A percentile compares a stretch with the other conserved stretches of the same genome.
phyloP scores from a whole-genome alignment of 257 asterid species.

The Echium plantagineum region DNA sequence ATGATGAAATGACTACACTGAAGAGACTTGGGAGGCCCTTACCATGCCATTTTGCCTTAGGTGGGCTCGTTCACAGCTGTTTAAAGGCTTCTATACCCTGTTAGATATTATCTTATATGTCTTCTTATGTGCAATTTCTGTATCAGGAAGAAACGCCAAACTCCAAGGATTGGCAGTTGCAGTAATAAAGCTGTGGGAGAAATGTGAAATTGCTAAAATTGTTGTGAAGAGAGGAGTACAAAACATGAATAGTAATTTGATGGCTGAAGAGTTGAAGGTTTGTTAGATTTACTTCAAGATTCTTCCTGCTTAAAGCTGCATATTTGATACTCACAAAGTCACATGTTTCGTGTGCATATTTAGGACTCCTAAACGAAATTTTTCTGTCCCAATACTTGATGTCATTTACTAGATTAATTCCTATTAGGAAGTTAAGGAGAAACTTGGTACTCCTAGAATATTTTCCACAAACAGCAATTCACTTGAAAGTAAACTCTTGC shows the following conservation, averaged over 20 bases:
- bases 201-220: constrained; percentile 92
- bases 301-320: background rate
- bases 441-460: constrained; percentile 10
- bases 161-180: constrained; percentile 94
- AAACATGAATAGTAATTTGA: constrained; percentile 75
- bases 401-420: background rate
- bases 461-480: constrained; percentile 14
- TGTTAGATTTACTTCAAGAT: constrained; percentile 12
- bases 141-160: constrained; percentile 78
- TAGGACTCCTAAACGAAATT: background rate
- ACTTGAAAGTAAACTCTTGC: constrained; percentile 39
- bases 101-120: background rate
- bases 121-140: constrained; percentile 1
- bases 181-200: constrained; percentile 94
- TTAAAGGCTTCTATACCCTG: background rate
- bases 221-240: constrained; percentile 93
- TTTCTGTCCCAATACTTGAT: background rate
- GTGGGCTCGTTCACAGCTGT: constrained; percentile 29
- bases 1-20: constrained; percentile 82
- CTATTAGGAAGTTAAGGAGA: background rate
- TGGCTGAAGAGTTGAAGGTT: constrained; percentile 99
- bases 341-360: background rate
- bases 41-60: constrained; percentile 89
- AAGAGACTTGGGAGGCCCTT: constrained; percentile 87
- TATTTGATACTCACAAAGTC: background rate